Evolutionary conservation across 495 filamentous ascomycete species (phyloP).

Genomic region (Xylaria nigripes): DNA sequence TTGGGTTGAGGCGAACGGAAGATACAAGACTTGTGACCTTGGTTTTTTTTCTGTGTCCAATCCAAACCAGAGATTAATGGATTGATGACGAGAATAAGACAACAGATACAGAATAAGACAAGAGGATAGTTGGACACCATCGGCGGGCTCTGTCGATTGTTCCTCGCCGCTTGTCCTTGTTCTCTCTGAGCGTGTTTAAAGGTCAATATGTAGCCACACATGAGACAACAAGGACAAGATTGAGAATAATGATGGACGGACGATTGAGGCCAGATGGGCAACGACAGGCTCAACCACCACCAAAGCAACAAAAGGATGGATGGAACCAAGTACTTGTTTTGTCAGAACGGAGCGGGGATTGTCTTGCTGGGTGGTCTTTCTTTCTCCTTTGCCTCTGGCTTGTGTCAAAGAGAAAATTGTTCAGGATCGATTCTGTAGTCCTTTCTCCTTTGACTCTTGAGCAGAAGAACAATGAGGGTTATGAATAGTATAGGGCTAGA

Average conservation of each 20-base stretch:
- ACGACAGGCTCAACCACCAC: not conserved
- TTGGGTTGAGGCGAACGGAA: not conserved
- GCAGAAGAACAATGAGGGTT: slow-evolving; percentile 5
- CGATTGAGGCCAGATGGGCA: not conserved
- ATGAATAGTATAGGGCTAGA: not conserved
- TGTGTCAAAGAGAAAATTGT: slow-evolving; percentile 8
- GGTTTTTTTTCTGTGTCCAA: not conserved
- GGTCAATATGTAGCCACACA: not conserved
- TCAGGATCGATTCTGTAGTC: not conserved
- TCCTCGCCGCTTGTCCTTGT: slow-evolving; percentile 5
- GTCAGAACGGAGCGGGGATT: slow-evolving; percentile 3
- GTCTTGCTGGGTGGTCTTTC: not conserved
- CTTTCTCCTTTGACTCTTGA: not conserved
- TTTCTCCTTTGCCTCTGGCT: slow-evolving; percentile 4
- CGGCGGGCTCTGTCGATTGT: slow-evolving; percentile 7
- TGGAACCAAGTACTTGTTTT: slow-evolving; percentile 12
- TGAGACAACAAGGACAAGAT: slow-evolving; percentile 8
- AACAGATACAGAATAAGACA: slow-evolving; percentile 3
- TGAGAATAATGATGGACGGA: not conserved
- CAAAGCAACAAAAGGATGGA: not conserved
- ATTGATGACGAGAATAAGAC: slow-evolving; percentile 10
- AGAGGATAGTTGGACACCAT: slow-evolving; percentile 9
- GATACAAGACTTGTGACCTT: not conserved
- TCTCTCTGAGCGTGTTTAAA: not conserved
- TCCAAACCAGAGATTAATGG: not conserved